Evolutionary conservation across 1,139 yeast species (phyloP), one percentile per base, ranked within the genome.

Genomic region (Geotrichum citri-aurantii): DNA sequence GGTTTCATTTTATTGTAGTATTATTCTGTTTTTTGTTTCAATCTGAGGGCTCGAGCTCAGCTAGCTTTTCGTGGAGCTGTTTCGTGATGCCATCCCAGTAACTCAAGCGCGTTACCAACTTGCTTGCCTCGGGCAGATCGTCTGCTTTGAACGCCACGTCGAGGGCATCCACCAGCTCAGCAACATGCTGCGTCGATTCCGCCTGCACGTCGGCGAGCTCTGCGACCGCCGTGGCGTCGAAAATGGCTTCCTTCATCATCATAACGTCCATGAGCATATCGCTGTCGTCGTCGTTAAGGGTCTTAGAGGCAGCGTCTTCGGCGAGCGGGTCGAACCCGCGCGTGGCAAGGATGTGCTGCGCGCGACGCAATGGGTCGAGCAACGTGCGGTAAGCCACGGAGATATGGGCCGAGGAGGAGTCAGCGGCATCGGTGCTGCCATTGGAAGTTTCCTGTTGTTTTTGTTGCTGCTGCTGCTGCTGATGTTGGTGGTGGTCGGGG

Each of bases 41-140:
- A 17, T 37, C 44, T 3, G 44, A 37, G 7, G 17, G 44, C 17
- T 52, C 55, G 19, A 52, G 31, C 14, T 52, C 55, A 17, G 21
- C 31, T 3, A 27, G 49, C 12, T 52, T 86, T 56, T 88, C 92
- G 65, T 81, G 82, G 52, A 91, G 80, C 4, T 89, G 92, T 54
- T 80, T 80, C 55, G 82, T 83, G 49, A 92, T 83, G 68, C 88
- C 91, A 54, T 79, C 80, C 96, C 97, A 92, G 69, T 91, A 93
- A 69, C 88, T 88, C 63, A 93, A 74, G 63, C 81, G 80, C 31
- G 90, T 82, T 0, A 95, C 86, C 61, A 84, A 84, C 61, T 80
- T 73, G 61, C 86, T 82, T 27, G 95, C 86, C 1, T 70, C 68
- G 24, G 82, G 80, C 78, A 85, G 80, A 56, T 82, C 76, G 21